Base-by-base conservation (phyloP, 805 yeast genomes). In the Kregervanrija fluxuum region DNA sequence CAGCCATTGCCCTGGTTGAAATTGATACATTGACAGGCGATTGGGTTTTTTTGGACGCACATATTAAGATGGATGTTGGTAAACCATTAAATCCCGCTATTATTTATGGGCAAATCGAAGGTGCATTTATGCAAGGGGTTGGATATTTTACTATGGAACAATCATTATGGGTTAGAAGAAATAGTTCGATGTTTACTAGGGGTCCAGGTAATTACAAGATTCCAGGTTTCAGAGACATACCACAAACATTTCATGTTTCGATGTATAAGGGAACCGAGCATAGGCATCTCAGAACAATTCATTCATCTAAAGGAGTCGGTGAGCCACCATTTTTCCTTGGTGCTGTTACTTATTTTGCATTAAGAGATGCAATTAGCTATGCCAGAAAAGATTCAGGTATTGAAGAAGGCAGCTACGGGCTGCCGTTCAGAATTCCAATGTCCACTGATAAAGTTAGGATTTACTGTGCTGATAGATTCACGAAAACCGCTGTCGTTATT, bases 191-290 rank as follows among this genome's bases (percentile, higher is more conserved):
- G 31, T 64, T 69, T 45, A 71, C 76, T 0, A 58, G 73, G 15
- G 76, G 77, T 1, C 77, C 77, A 11, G 77, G 77, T 16, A 65
- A 66, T 31, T 71, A 71, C 54, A 72, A 72, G 62, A 71, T 72
- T 31, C 77, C 76, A 2, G 76, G 76, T 4, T 71, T 71, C 55
- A 52, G 74, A 30, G 75, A 72, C 48, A 64, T 68, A 31, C 77
- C 77, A 4, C 74, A 71, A 50, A 57, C 54, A 31, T 71, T 71
- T 57, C 66, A 66, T 45, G 71, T 72, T 13, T 56, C 67, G 12
- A 61, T 70, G 56, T 55, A 70, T 35, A 61, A 62, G 37, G 73
- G 65, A 41, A 58, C 71, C 12, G 69, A 64, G 14, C 71, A 68
- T 53, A 55, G 57, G 45, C 74, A 71, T 54, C 56, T 71, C 52